Evolutionary conservation across 2,329 filamentous ascomycete species (phyloP), one percentile per base, ranked within the genome.

Genomic region (Fusarium sp.): DNA sequence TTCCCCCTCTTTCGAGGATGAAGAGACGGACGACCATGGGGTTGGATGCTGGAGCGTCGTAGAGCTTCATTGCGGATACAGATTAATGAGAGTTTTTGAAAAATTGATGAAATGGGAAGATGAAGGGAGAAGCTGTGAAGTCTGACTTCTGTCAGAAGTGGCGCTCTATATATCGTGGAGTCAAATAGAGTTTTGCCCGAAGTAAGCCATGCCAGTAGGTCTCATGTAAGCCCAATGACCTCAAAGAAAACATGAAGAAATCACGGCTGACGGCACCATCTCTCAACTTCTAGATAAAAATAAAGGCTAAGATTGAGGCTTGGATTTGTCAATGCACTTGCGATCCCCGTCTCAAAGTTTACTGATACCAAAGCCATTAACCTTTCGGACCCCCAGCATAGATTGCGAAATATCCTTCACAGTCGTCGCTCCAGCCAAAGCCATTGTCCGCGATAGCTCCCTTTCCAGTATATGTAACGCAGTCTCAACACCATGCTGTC

Each of bases 1-100:
- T 37, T 18, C 64, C 57, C 2, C 67, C 57, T 11, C 68, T 68
- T 29, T 70, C 68, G 2, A 71, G 37, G 18, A 68, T 35, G 37
- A 68, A 70, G 16, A 71, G 57, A 4, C 67, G 63, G 18, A 63
- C 60, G 8, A 56, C 50, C 16, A 41, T 46, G 2, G 63, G 56
- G 49, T 71, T 68, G 12, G 55, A 37, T 12, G 41, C 66, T 11
- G 13, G 6, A 15, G 44, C 46, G 3, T 70, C 67, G 35, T 68
- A 69, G 6, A 68, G 57, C n/a, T 52, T 48, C 50, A 57, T 63
- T 16, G 1, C 24, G 18, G 20, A 20, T 44, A 6, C 2, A 16
- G 8, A 15, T 3, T 26, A 3, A 4, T 3, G 24, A 18, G 10
- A 4, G 4, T 15, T 12, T 39, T 23, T 33, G 13, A 4, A 16